Percentiles rank a stretch among this genome's conserved stretches.
These are phyloP conservation scores for Herpetospermum pedunculosum DNA, from an alignment of 306 rosid species.

Conservation along the genomic window DNA sequence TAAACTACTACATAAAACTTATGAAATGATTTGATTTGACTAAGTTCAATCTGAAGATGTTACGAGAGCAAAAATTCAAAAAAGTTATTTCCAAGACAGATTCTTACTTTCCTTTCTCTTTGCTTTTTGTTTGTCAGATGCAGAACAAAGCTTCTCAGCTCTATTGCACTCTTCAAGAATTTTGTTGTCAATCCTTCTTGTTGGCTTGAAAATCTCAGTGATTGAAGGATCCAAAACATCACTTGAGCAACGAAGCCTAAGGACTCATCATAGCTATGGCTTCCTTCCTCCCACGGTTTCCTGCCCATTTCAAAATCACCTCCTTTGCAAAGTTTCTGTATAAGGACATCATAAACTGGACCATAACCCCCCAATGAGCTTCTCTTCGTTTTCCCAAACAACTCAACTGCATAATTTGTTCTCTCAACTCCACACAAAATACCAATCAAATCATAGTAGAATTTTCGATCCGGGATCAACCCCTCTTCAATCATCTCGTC, in stretches of 20 bases:
- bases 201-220: conserved; percentile 55
- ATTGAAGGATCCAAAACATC: conserved; percentile 66
- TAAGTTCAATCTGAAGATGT: not conserved
- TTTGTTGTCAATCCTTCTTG: conserved; percentile 26
- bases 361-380: conserved; percentile 61
- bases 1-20: not conserved
- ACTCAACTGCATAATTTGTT: conserved; percentile 54
- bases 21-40: not conserved
- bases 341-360: conserved; percentile 75
- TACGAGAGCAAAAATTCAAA: not conserved
- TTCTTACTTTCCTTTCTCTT: conserved; percentile 17
- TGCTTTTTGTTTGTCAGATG: conserved; percentile 19
- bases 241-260: conserved; percentile 43
- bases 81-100: not conserved
- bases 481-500: conserved; percentile 62
- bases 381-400: conserved; percentile 64
- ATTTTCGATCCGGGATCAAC: conserved; percentile 43
- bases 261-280: conserved; percentile 48
- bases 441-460: conserved; percentile 76
- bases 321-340: conserved; percentile 62
- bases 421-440: conserved; percentile 68
- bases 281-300: conserved; percentile 82
- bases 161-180: conserved; percentile 19
- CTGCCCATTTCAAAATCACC: conserved; percentile 66
- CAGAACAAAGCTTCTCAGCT: conserved; percentile 19